Conservation (phyloP, 78 protist species). For the Speleostelium caveatum region DNA sequence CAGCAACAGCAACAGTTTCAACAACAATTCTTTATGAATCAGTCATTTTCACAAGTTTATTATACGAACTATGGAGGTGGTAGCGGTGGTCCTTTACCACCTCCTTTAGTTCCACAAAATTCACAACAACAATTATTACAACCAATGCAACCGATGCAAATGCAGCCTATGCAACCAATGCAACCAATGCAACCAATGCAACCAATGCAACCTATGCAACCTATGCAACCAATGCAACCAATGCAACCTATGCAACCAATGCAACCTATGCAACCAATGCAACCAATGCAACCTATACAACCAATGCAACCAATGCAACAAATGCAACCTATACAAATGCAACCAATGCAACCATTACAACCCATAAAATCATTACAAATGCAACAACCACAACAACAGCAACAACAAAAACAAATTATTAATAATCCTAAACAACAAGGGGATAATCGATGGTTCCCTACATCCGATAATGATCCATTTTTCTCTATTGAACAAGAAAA, state of each 20-base stretch:
- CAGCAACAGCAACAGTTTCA: slow-evolving; percentile 28
- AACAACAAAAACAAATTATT: not conserved
- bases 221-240: slow-evolving; percentile 43
- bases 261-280: slow-evolving; percentile 21
- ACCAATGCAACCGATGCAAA: not conserved
- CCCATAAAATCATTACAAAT: not conserved
- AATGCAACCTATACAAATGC: not conserved
- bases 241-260: not conserved
- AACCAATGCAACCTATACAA: slow-evolving; percentile 4
- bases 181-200: slow-evolving; percentile 13
- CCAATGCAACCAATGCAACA: not conserved
- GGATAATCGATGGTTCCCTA: slow-evolving; percentile 70
- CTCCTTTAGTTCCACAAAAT: slow-evolving; percentile 34
- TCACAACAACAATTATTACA: not conserved
- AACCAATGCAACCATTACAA: slow-evolving; percentile 16
- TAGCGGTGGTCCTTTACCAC: slow-evolving; percentile 15
- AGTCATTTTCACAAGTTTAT: slow-evolving; percentile 59
- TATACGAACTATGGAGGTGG: slow-evolving; percentile 3
- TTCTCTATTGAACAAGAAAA: slow-evolving; percentile 51
- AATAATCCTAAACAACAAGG: not conserved
- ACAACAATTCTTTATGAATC: slow-evolving; percentile 73
- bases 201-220: slow-evolving; percentile 13
- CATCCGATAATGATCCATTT: slow-evolving; percentile 70
- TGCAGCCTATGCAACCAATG: not conserved
- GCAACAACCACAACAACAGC: slow-evolving; percentile 1